A percentile compares a stretch with the other conserved stretches of the same genome.
Conservation (phyloP, 2,329 filamentous ascomycete species). For the Samsoniella hepiali region DNA sequence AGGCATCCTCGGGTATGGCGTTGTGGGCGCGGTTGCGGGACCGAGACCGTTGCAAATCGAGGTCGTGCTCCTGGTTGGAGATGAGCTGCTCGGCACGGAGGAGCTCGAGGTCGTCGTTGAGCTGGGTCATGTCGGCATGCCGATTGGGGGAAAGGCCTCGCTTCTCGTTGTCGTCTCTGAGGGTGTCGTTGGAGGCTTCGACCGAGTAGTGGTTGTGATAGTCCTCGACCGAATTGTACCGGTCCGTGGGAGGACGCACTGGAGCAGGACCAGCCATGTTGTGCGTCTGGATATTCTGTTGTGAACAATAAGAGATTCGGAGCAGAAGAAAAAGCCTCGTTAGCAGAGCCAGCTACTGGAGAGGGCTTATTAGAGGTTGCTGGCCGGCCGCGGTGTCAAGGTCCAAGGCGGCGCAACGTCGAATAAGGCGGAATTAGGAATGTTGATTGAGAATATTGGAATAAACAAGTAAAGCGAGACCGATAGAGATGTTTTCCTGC, state of each 20-base stretch:
- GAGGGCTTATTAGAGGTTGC: neutral
- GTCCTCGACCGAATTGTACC: conserved; percentile 20
- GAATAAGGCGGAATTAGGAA: neutral
- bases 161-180: conserved; percentile 24
- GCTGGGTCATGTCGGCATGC: conserved; percentile 36
- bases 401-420: neutral
- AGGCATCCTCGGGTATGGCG: conserved; percentile 43
- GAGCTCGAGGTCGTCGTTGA: conserved; percentile 49
- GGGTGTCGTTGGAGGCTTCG: conserved; percentile 30
- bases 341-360: neutral
- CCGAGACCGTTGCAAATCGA: conserved; percentile 23
- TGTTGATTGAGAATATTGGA: neutral
- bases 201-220: conserved; percentile 25
- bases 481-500: neutral
- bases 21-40: conserved; percentile 34
- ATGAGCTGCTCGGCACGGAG: conserved; percentile 46
- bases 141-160: conserved; percentile 25
- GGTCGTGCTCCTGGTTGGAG: conserved; percentile 41
- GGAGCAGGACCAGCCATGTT: conserved; percentile 14
- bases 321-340: neutral
- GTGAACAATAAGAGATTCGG: neutral
- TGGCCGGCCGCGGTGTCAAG: neutral
- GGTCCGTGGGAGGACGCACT: conserved; percentile 12
- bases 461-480: neutral
- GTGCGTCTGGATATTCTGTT: neutral